These are phyloP conservation scores for Didymella keratinophila DNA, from an alignment of 2,329 filamentous ascomycete species.

Conservation along the genomic window DNA sequence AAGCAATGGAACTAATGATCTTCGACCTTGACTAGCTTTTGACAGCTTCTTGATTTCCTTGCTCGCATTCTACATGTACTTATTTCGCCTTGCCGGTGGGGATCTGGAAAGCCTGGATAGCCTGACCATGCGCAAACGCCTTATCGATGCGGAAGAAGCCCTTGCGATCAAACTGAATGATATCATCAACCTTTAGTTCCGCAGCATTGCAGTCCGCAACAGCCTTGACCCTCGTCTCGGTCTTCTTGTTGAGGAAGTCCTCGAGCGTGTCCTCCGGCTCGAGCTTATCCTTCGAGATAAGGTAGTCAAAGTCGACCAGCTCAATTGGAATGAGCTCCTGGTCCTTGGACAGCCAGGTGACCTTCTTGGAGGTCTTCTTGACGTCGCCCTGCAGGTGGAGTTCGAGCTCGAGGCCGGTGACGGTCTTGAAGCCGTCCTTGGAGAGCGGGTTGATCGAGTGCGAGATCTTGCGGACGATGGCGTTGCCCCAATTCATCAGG, in stretches of 20 bases:
- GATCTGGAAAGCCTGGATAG: conserved; percentile 72
- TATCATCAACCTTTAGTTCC: conserved; percentile 82
- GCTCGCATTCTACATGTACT: background rate
- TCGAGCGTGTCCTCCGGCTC: conserved; percentile 85
- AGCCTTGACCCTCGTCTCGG: conserved; percentile 76
- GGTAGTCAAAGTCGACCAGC: conserved; percentile 92
- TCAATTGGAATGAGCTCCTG: conserved; percentile 83
- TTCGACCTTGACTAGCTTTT: too few species aligned
- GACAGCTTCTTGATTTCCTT: background rate
- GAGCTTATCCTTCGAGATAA: conserved; percentile 94
- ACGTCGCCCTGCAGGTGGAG: conserved; percentile 93
- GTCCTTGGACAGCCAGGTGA: conserved; percentile 86
- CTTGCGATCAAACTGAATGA: conserved; percentile 94
- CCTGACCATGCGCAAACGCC: conserved; percentile 64
- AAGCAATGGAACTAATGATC: too few species aligned
- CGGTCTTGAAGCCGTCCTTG: conserved; percentile 56
- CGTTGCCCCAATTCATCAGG: conserved; percentile 96
- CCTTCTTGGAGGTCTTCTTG: conserved; percentile 95
- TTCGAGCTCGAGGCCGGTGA: conserved; percentile 78
- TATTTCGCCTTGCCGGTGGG: conserved; percentile 67
- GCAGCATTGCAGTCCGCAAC: conserved; percentile 82
- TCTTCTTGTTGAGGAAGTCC: conserved; percentile 80
- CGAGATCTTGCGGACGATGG: conserved; percentile 73
- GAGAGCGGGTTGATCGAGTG: conserved; percentile 62
- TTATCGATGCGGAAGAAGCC: conserved; percentile 89